These are phyloP conservation scores for Fusarium circinatum DNA, from an alignment of 2,329 filamentous ascomycete species.

Conservation along the genomic window DNA sequence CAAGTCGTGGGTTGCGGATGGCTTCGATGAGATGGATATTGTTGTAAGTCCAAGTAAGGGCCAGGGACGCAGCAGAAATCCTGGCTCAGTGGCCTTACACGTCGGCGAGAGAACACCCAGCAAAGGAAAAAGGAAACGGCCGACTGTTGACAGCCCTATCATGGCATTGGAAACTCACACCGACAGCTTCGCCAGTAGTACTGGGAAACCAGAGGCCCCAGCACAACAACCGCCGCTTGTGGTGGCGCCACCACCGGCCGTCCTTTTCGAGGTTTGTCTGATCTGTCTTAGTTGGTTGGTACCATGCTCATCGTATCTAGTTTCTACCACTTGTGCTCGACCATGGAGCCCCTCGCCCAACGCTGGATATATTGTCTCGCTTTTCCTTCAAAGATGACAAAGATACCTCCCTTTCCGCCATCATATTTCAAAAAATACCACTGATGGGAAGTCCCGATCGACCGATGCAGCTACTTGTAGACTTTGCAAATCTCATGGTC, in stretches of 20 bases:
- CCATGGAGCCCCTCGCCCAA: slow-evolving; percentile 69
- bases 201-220: slow-evolving; percentile 39
- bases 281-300: neutral
- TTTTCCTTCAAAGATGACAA: slow-evolving; percentile 73
- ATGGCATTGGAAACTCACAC: slow-evolving; percentile 66
- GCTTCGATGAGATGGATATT: slow-evolving; percentile 77
- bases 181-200: slow-evolving; percentile 53
- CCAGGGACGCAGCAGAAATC: slow-evolving; percentile 53
- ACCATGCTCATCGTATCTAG: slow-evolving; percentile 49
- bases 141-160: slow-evolving; percentile 72
- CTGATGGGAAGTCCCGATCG: slow-evolving; percentile 60
- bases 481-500: slow-evolving; percentile 72
- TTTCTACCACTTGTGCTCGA: slow-evolving; percentile 72
- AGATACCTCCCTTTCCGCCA: slow-evolving; percentile 69
- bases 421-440: slow-evolving; percentile 75
- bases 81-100: slow-evolving; percentile 56
- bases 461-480: slow-evolving; percentile 67
- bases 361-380: slow-evolving; percentile 74
- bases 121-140: slow-evolving; percentile 77
- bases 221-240: slow-evolving; percentile 32
- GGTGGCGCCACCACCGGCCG: slow-evolving; percentile 42
- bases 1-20: slow-evolving; percentile 73
- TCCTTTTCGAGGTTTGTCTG: slow-evolving; percentile 59
- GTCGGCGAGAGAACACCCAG: slow-evolving; percentile 69
- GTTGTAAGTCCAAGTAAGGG: slow-evolving; percentile 64